Conservation (phyloP, 768 basidiomycete species). For the Kwoniella heveanensis region DNA sequence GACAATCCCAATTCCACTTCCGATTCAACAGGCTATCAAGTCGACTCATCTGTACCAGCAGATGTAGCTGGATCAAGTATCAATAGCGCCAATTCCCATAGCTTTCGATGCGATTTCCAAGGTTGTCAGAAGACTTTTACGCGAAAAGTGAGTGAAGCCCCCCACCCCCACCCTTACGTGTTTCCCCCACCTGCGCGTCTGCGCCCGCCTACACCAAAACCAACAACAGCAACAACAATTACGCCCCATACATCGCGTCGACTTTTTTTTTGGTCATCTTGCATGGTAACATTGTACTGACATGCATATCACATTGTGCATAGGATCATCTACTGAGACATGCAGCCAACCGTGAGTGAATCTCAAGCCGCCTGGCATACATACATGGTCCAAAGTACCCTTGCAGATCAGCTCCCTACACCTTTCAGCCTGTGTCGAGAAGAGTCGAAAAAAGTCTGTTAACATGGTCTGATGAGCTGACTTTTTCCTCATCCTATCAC, state of each 20-base stretch:
- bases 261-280: no score
- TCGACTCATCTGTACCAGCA: neutral
- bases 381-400: no score
- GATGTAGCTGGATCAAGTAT: neutral
- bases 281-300: no score
- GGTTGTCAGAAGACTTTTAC: constrained; percentile 44
- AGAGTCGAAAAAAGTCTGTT: neutral
- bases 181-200: neutral
- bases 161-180: constrained; percentile 3
- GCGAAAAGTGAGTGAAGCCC: constrained; percentile 36
- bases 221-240: no score
- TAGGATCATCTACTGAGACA: constrained; percentile 47
- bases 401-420: neutral
- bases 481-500: neutral
- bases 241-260: no score
- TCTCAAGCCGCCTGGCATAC: no score
- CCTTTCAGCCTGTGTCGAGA: neutral
- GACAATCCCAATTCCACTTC: neutral
- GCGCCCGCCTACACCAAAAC: no score
- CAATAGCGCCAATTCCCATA: neutral
- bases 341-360: constrained; percentile 43
- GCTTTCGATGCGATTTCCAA: constrained; percentile 28
- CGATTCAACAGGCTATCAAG: no score
- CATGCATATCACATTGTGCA: neutral
- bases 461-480: no score